Conservation (phyloP, 2,329 filamentous ascomycete genomes). For the Helicocarpus griseus region DNA sequence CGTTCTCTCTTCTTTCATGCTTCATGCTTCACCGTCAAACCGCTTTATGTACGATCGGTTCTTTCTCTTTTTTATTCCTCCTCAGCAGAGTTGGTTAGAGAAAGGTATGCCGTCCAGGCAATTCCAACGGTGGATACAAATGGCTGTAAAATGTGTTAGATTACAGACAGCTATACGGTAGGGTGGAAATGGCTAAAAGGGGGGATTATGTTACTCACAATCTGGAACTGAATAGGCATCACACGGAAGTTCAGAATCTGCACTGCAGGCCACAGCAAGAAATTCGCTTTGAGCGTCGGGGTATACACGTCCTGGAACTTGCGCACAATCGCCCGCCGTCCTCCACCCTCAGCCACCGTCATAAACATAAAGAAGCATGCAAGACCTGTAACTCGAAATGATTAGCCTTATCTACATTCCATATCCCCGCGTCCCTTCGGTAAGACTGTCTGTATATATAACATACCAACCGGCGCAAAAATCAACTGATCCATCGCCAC, state of each 20-base stretch:
- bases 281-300: constrained; percentile 92
- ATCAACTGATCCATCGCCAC: constrained; percentile 88
- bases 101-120: constrained; percentile 89
- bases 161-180: constrained; percentile 1
- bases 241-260: constrained; percentile 95
- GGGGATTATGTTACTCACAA: constrained; percentile 52
- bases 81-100: constrained; percentile 72
- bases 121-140: constrained; percentile 91
- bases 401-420: constrained; percentile 6
- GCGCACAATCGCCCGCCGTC: constrained; percentile 62
- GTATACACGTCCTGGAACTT: constrained; percentile 94
- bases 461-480: constrained; percentile 75
- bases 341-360: constrained; percentile 90
- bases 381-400: constrained; percentile 52
- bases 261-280: constrained; percentile 85
- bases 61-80: constrained; percentile 37
- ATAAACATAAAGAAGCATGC: constrained; percentile 89
- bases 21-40: too few relatives aligned
- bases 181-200: background rate
- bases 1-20: too few relatives aligned
- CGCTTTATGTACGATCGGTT: too few relatives aligned
- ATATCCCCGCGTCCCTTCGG: too few relatives aligned
- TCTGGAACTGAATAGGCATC: constrained; percentile 91
- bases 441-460: background rate
- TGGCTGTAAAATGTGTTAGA: constrained; percentile 60